Evolutionary conservation across 768 basidiomycete species (phyloP), one percentile per base, ranked within the genome.

Genomic region (Saitozyma podzolica): DNA sequence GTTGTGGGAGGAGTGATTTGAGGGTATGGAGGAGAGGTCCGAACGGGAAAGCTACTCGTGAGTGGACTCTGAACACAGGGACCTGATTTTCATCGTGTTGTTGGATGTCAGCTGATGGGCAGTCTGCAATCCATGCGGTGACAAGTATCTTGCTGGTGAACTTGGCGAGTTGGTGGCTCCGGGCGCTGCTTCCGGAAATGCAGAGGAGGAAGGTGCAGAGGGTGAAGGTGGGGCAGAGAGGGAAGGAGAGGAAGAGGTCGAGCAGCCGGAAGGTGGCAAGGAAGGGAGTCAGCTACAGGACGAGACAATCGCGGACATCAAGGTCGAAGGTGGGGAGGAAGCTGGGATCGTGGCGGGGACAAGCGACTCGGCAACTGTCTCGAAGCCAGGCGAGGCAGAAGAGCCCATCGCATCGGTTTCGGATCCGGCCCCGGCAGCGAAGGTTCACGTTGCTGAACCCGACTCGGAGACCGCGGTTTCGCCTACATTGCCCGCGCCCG

Each of bases 11-110:
- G 40, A 54, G 52, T 11, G 62, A 60, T 3, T 20, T 70, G 47
- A 69, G 66, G 42, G 72, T 76, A 0, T 76, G 74, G 74, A 50
- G 74, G 47, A 71, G 54, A 42, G 74, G 74, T 19, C 74, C 74
- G 42, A 62, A 62, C 0, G 74, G 74, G 0, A 54, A 43, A 40
- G 64, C 64, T 9, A 76, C 74, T n/a, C 43, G 74, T 76, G 56
- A 72, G 74, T 68, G 11, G 9, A 45, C 20, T 43, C 29, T 5
- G 14, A 2, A 4, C 9, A 54, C 8, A 3, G 52, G 7, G 16
- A 49, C n/a, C 11, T 47, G n/a, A 13, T 6, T 11, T 17, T 17
- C n/a, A 17, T 17, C 6, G 11, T 56, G 42, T 4, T 9, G 51
- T 8, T 47, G 50, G 45, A 19, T 0, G 13, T 11, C 6, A 58